These are phyloP conservation scores for Talaromyces atroroseus DNA, from an alignment of 2,329 filamentous ascomycete genomes.

Conservation along the genomic window DNA sequence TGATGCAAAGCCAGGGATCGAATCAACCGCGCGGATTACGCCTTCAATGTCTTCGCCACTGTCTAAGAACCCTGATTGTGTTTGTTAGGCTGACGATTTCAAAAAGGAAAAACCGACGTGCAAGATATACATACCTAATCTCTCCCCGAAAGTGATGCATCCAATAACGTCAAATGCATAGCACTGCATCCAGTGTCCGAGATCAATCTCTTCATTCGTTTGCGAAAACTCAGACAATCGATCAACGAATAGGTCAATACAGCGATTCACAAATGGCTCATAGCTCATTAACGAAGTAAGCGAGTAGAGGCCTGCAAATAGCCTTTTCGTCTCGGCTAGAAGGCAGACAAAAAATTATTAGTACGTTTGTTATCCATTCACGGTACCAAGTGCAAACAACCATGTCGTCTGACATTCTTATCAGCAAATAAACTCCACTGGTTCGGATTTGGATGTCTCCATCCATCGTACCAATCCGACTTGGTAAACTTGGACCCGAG, in stretches of 20 bases:
- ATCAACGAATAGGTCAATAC: constrained; percentile 37
- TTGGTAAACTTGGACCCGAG: constrained; percentile 16
- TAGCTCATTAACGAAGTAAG: constrained; percentile 47
- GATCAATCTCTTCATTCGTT: constrained; percentile 28
- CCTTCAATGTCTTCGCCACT: constrained; percentile 42
- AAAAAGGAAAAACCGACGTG: constrained; percentile 38
- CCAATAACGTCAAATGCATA: constrained; percentile 45
- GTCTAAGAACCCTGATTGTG: constrained; percentile 42
- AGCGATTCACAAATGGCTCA: constrained; percentile 47
- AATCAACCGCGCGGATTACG: constrained; percentile 37
- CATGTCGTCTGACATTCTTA: constrained; percentile 34
- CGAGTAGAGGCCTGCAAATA: constrained; percentile 43
- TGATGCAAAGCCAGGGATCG: constrained; percentile 32
- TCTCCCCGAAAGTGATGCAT: constrained; percentile 41
- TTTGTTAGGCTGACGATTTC: background rate
- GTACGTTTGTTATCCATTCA: background rate
- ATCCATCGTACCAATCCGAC: constrained; percentile 17
- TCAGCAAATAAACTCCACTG: constrained; percentile 31
- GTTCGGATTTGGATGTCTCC: constrained; percentile 17
- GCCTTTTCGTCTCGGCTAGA: constrained; percentile 31
- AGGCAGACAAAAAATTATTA: constrained; percentile 1
- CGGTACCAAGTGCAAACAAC: constrained; percentile 13
- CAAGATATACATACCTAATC: constrained; percentile 20
- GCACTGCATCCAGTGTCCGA: constrained; percentile 34
- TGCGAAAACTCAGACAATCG: constrained; percentile 36